Percentiles rank a stretch among this genome's conserved stretches.
Evolutionary conservation across 768 basidiomycete species (phyloP).

Genomic region (Kwoniella sp.): DNA sequence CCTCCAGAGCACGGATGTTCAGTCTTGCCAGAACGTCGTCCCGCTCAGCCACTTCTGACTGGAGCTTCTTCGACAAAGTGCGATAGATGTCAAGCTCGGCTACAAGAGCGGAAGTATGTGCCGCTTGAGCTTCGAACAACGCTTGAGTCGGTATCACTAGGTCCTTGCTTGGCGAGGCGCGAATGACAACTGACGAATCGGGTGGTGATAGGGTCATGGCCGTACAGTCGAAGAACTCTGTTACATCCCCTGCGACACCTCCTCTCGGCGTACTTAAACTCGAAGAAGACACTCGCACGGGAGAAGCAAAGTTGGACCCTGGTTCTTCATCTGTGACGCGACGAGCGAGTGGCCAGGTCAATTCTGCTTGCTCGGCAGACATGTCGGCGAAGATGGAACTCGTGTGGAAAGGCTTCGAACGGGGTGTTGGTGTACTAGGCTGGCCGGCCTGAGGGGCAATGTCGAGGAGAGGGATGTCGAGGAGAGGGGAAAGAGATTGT

Average conservation of each 20-base stretch:
- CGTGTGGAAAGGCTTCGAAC: constrained; percentile 21
- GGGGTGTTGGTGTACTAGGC: constrained; percentile 12
- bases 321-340: constrained; percentile 10
- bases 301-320: constrained; percentile 3
- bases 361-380: constrained; percentile 49
- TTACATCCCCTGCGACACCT: constrained; percentile 25
- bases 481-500: constrained; percentile 29
- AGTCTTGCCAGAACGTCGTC: constrained; percentile 40
- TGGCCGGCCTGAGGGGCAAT: background rate
- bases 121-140: constrained; percentile 40
- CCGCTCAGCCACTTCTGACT: constrained; percentile 42
- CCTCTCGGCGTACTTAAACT: constrained; percentile 8
- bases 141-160: constrained; percentile 35
- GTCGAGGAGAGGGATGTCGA: constrained; percentile 16
- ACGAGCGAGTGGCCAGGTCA: constrained; percentile 44
- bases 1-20: constrained; percentile 35
- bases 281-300: background rate
- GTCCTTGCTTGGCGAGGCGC: constrained; percentile 2
- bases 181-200: constrained; percentile 17
- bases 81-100: constrained; percentile 41
- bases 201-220: constrained; percentile 30
- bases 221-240: constrained; percentile 44
- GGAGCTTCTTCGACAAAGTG: constrained; percentile 30
- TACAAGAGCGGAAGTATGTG: constrained; percentile 37
- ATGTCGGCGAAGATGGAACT: constrained; percentile 51